Evolutionary conservation across 768 basidiomycete genomes (phyloP), one percentile per base, ranked within the genome.

Genomic region (Suillus placidus): DNA sequence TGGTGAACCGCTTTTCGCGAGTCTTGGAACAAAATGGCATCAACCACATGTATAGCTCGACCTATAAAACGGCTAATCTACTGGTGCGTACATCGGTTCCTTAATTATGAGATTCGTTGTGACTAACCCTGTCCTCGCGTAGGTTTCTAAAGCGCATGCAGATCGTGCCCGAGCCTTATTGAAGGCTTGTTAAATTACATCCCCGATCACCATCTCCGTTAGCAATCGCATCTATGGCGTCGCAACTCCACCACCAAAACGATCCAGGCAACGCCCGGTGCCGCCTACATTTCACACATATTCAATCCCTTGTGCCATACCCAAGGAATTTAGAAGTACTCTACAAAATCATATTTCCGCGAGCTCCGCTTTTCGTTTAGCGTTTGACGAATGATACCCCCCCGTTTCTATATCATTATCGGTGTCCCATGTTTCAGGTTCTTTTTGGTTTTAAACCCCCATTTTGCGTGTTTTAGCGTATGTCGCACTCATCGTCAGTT

Each of bases 31-130:
- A 85, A 68, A 88, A 89, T 70, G 85, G 86, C 13, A 88, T 94
- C 73, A 91, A 92, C 77, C 90, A 92, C 72, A 89, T 93, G 85
- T 93, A 93, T 73, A 90, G 88, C 64, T 91, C 90, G 52, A 92
- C 92, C n/a, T 89, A 87, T 73, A 91, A 91, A 78, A 90, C 89
- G 7, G 92, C 92, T 64, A 93, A 94, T 76, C 76, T 94, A 38
- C 79, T 93, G 70, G 91, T 93, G 69, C 69, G 37, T 16, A 61
- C 67, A 80, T 72, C 62, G 51, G 63, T 69, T 52, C 56, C 30
- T 32, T 47, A 45, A 26, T 43, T 8, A 23, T 35, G 32, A 7
- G 32, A 13, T 26, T 35, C 40, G 20, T 57, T 34, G 49, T 37
- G 63, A 57, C 38, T 4, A 35, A 45, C 56, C 47, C 32, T 52